Conservation (phyloP, 768 basidiomycete genomes). For the Crucibulum laeve region DNA sequence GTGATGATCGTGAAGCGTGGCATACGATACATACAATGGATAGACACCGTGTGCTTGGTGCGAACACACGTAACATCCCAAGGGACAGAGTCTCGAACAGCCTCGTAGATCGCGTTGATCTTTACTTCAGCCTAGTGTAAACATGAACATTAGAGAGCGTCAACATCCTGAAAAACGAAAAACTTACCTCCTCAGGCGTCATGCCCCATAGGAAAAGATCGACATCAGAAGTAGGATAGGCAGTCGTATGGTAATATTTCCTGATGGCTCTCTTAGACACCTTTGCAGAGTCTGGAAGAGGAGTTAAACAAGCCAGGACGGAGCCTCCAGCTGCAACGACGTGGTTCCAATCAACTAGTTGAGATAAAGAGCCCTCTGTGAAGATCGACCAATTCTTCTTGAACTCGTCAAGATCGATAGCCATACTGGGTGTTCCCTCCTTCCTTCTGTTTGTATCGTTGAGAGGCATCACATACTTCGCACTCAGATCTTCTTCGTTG, state of each 20-base stretch:
- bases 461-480: conserved; percentile 54
- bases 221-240: conserved; percentile 59
- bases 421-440: conserved; percentile 48
- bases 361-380: conserved; percentile 56
- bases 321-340: conserved; percentile 60
- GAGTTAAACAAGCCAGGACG: conserved; percentile 53
- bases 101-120: conserved; percentile 55
- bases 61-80: conserved; percentile 68
- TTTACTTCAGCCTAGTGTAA: conserved; percentile 48
- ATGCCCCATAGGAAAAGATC: conserved; percentile 63
- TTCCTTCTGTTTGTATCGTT: conserved; percentile 35
- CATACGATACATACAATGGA: conserved; percentile 42
- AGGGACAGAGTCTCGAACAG: conserved; percentile 59
- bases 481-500: conserved; percentile 37
- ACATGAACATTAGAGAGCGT: neutral
- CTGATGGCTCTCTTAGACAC: conserved; percentile 51
- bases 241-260: conserved; percentile 50
- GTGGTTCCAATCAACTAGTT: conserved; percentile 58
- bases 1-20: neutral
- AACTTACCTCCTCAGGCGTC: conserved; percentile 43
- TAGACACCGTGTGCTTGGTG: conserved; percentile 62
- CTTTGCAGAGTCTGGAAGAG: conserved; percentile 43
- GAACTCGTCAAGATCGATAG: conserved; percentile 49
- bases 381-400: conserved; percentile 63
- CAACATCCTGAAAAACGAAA: neutral